phyloP scores from a whole-genome alignment of 2,329 filamentous ascomycete species.

The Pseudogymnoascus sp. region DNA sequence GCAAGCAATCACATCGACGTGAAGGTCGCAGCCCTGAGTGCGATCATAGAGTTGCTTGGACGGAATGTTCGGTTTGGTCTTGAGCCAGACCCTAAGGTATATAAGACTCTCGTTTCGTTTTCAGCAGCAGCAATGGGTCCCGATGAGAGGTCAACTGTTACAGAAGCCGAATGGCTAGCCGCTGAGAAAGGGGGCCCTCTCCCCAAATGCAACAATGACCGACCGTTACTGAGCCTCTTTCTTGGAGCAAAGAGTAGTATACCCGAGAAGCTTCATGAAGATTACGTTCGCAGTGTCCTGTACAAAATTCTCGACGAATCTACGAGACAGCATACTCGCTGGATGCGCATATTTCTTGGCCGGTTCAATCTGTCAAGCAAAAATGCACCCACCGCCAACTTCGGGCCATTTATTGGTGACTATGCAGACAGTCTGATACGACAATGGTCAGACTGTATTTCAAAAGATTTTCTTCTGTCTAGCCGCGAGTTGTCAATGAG shows the following conservation, averaged over 20 bases:
- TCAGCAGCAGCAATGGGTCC: not conserved
- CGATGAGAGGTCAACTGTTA: not conserved
- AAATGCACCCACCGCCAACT: not conserved
- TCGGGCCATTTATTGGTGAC: not conserved
- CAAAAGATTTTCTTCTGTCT: not conserved
- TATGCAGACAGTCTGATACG: not conserved
- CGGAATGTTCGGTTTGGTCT: not conserved
- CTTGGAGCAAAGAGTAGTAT: not conserved
- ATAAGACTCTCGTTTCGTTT: not conserved
- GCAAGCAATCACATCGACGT: not conserved
- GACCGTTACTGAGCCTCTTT: not conserved
- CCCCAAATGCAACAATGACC: not conserved
- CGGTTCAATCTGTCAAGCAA: not conserved
- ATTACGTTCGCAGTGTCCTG: not conserved
- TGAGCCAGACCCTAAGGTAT: not conserved
- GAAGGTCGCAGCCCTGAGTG: not conserved
- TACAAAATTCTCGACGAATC: not conserved
- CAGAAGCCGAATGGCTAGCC: not conserved
- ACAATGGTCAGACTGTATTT: not conserved
- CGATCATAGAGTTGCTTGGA: not conserved
- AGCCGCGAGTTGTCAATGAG: not conserved
- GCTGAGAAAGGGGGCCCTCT: not conserved
- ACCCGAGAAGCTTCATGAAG: not conserved
- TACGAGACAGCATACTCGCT: not conserved
- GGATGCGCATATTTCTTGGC: conserved; percentile 4